Base-by-base conservation (phyloP, 2,329 filamentous ascomycete genomes). In the Alternaria alternata region DNA sequence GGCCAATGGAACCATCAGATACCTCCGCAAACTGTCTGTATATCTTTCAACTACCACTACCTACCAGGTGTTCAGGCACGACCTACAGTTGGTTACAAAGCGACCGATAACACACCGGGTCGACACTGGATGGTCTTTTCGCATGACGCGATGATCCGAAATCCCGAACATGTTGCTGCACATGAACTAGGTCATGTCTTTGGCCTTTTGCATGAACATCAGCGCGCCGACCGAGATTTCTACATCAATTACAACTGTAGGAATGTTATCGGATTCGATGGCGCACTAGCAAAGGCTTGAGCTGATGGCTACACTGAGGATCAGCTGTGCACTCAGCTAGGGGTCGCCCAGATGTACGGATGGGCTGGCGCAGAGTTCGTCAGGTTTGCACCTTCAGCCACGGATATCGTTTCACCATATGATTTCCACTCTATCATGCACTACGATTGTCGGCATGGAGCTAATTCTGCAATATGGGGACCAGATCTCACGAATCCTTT, bases 151-250 rank as follows among this genome's bases (percentile, higher is more conserved):
- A 51, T 22, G 32, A 20, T 18, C 34, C 11, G 11, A 6, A 20
- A 49, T 5, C 11, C 12, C 14, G 48, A 51, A n/a, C 28, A 9
- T 6, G 18, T 20, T 38, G 34, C 8, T 14, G 16, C 52, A 14
- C 52, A 54, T 6, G 52, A 54, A 28, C 9, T 47, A 3, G 52
- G 52, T 34, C 52, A 54, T 30, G 14, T 38, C 30, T 54, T 54
- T 34, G 52, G 52, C 18, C 52, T 54, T 3, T 7, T 28, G 1
- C 30, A 54, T 16, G 52, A 54, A 32, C 52, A 54, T 7, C 30
- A 43, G 26, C 52, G 52, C 18, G 5, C 41, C 5, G 52, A 54
- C 20, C 41, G 52, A 30, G 41, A 46, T 14, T 16, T 26, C 28
- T 26, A 38, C 41, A 24, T 46, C 5, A 8, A 18, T 7, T 46